Conservation (phyloP, 1,284 basidiomycete species). For the Cerrena zonata region DNA sequence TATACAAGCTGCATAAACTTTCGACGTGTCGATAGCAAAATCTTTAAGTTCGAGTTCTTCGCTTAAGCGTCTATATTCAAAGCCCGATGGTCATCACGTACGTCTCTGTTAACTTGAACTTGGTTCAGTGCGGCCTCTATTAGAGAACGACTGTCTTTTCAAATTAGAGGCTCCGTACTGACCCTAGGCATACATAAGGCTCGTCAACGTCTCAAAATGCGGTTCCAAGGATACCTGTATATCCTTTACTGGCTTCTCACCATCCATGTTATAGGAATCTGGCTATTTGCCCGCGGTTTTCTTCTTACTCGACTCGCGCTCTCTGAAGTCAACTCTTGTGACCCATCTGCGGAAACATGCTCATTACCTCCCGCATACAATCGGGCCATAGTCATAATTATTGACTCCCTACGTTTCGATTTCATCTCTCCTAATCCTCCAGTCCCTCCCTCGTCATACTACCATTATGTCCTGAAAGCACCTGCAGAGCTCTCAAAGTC, state of each 20-base stretch:
- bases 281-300: slow-evolving; percentile 85
- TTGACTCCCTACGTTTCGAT: slow-evolving; percentile 93
- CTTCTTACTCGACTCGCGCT: slow-evolving; percentile 80
- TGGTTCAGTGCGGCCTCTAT: too few species aligned
- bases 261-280: slow-evolving; percentile 58
- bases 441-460: slow-evolving; percentile 56
- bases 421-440: slow-evolving; percentile 77
- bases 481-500: slow-evolving; percentile 64
- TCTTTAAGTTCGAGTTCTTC: too few species aligned
- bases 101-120: too few species aligned
- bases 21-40: too few species aligned
- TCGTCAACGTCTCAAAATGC: too few species aligned
- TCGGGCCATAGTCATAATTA: slow-evolving; percentile 79
- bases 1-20: too few species aligned
- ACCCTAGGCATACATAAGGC: too few species aligned
- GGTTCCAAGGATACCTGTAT: too few species aligned
- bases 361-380: slow-evolving; percentile 62
- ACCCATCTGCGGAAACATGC: slow-evolving; percentile 40
- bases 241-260: slow-evolving; percentile 44
- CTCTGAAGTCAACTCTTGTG: slow-evolving; percentile 41
- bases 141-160: too few species aligned
- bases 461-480: slow-evolving; percentile 79
- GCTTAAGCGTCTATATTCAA: too few species aligned
- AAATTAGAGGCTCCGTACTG: too few species aligned
- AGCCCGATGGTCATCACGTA: too few species aligned